Base-by-base conservation (phyloP, 192 early-diverging fungal species). In the Dissophora globulifera region DNA sequence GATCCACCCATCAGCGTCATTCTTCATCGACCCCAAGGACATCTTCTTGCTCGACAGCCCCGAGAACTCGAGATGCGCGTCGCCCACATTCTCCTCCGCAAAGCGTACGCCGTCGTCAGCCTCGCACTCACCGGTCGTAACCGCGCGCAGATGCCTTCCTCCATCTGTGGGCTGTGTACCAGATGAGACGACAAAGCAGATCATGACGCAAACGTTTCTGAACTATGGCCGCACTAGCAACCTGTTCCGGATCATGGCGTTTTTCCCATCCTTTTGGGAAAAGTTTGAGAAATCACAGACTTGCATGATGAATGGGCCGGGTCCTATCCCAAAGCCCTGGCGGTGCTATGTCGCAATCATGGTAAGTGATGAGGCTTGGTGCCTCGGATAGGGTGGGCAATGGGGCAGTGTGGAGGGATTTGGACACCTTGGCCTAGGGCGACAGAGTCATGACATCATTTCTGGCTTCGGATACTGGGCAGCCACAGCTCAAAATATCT, bases 241-340 rank as follows among this genome's bases (percentile, higher is more conserved):
- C 61, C 56, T 81, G 8, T 83, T 69, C 58, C 83, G 85, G 1
- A 57, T 88, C 50, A 62, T 86, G 49, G 80, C 83, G 4, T 86
- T 82, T 54, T 88, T 88, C 43, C 85, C 87, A 4, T 80, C 81
- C 2, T 88, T 80, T 62, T 80, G 80, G 68, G 82, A 85, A 60
- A 82, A 79, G 25, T 85, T 80, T 60, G 74, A 85, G 40, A 65
- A 50, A 11, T 69, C 83, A 0, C 79, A 71, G 31, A 45, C 42
- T 11, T 62, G 64, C 38, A 81, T 84, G 30, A 63, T 85, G 62
- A 78, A 78, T 47, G 57, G 59, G 10, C 60, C 80, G 11, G 86
- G 85, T 3, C 85, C 85, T 35, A 54, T 88, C 35, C 78, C 79
- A 26, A 61, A 78, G 19, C 75, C 65, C 16, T 85, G 85, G 84